Evolutionary conservation across 23 red algal species (phyloP).

Genomic region (Agarophyton chilense): DNA sequence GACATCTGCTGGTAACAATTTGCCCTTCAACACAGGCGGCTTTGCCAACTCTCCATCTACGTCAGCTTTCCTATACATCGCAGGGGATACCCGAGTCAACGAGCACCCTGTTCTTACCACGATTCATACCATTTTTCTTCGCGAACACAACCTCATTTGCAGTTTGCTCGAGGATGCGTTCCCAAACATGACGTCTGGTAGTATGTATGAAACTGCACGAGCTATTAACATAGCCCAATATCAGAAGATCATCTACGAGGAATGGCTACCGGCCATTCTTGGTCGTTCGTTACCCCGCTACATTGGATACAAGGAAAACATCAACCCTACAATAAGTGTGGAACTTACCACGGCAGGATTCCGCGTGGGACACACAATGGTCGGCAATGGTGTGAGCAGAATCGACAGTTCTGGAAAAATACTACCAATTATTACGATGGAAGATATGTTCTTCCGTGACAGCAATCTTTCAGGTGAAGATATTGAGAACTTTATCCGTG

Average conservation of each 20-base stretch:
- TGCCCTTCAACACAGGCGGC: slow-evolving; percentile 25
- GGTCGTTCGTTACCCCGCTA: neutral
- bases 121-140: slow-evolving; percentile 41
- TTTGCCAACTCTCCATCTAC: slow-evolving; percentile 20
- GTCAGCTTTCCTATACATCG: slow-evolving; percentile 7
- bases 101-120: slow-evolving; percentile 28
- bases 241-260: too few relatives aligned
- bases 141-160: slow-evolving; percentile 57
- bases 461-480: neutral
- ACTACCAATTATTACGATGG: slow-evolving; percentile 8
- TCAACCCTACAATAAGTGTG: slow-evolving; percentile 25
- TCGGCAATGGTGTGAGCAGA: too few relatives aligned
- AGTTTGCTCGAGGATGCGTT: neutral
- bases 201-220: slow-evolving; percentile 28
- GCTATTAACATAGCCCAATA: slow-evolving; percentile 20
- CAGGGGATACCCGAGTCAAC: slow-evolving; percentile 23
- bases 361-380: slow-evolving; percentile 35
- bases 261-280: slow-evolving; percentile 8
- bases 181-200: neutral
- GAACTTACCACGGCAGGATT: slow-evolving; percentile 54
- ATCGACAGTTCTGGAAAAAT: neutral
- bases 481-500: slow-evolving; percentile 13
- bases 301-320: neutral
- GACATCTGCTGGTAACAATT: neutral
- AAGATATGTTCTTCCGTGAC: slow-evolving; percentile 18